These are phyloP conservation scores for Saccharum officinarum DNA, from an alignment of 176 grass and related monocot species.

Conservation along the genomic window DNA sequence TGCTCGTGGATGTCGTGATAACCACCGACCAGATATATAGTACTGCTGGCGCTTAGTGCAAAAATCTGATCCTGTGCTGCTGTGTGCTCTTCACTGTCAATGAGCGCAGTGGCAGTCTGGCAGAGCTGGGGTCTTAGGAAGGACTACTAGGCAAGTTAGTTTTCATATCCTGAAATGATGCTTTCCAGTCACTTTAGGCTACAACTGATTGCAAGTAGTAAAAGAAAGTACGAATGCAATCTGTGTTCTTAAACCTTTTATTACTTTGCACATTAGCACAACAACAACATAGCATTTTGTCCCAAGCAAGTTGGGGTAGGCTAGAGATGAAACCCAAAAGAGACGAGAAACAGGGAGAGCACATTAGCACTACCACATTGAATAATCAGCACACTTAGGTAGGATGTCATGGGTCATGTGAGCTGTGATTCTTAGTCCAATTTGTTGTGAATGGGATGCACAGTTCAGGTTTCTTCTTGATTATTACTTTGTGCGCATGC, in stretches of 20 bases:
- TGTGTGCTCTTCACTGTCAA: neutral
- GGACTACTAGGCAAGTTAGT: neutral
- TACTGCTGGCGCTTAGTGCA: neutral
- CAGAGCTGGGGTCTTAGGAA: neutral
- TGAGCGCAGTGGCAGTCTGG: neutral
- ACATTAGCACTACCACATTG: neutral
- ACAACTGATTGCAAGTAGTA: neutral
- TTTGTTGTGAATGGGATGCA: neutral
- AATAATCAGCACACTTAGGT: neutral
- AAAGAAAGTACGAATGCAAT: neutral
- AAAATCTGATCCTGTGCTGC: neutral
- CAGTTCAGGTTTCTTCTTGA: neutral
- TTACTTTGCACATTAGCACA: no score
- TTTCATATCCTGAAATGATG: neutral
- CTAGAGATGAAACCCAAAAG: no score
- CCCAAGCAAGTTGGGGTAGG: no score
- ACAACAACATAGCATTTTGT: no score
- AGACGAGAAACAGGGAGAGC: no score
- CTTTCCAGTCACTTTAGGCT: neutral
- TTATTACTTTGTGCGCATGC: no score
- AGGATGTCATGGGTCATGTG: neutral
- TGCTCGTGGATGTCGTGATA: neutral
- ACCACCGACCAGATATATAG: neutral
- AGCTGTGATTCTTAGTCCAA: neutral
- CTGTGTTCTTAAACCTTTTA: neutral